Conservation (phyloP, 2,329 filamentous ascomycete genomes). For the Fusarium sp. region DNA sequence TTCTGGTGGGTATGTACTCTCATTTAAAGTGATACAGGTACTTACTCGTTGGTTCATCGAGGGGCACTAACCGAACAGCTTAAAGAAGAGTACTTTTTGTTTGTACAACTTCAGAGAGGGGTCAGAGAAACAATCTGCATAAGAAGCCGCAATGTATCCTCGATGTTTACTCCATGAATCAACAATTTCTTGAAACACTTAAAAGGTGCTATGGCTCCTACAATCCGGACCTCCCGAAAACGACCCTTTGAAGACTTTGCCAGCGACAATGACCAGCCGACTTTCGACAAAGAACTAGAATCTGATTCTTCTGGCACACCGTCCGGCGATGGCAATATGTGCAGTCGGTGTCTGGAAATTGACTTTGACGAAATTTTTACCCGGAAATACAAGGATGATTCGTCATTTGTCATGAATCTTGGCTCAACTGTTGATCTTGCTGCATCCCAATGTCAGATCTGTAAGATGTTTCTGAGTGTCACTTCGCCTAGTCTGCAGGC, state of each 20-base stretch:
- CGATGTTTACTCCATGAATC: fast-evolving
- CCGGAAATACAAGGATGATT: neutral
- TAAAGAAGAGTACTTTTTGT: neutral
- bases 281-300: neutral
- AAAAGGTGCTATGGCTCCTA: neutral
- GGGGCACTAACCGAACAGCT: neutral
- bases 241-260: neutral
- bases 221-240: neutral
- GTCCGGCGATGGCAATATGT: neutral
- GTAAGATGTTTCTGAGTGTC: neutral
- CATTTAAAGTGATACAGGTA: neutral
- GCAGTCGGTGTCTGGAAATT: neutral
- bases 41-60: neutral
- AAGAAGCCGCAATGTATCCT: neutral
- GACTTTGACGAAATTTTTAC: neutral
- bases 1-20: neutral
- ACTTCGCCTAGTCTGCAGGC: neutral
- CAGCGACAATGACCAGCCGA: neutral
- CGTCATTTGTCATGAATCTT: neutral
- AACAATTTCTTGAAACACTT: neutral
- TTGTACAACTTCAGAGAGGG: neutral
- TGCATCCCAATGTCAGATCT: neutral
- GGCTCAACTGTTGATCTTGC: neutral
- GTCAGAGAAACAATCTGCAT: neutral
- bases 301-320: neutral